These are phyloP conservation scores for Eutypella sp. DNA, from an alignment of 2,329 filamentous ascomycete genomes.

Conservation along the genomic window DNA sequence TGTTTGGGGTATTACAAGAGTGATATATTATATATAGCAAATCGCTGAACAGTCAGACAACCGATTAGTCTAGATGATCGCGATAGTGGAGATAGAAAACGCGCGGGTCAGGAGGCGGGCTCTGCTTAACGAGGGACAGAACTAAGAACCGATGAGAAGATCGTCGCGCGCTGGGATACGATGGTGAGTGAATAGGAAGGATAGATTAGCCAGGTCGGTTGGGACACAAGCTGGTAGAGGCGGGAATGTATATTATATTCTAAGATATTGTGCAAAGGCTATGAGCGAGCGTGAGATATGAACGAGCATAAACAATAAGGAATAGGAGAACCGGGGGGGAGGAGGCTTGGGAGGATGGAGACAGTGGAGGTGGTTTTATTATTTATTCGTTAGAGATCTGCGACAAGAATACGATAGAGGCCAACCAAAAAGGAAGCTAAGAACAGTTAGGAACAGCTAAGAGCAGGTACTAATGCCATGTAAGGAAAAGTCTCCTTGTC, in stretches of 20 bases:
- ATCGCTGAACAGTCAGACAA: too few relatives aligned
- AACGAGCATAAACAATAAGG: background rate
- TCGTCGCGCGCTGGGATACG: background rate
- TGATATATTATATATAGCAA: too few relatives aligned
- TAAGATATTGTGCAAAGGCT: background rate
- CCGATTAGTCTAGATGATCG: background rate
- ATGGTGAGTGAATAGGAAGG: background rate
- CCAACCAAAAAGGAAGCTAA: too few relatives aligned
- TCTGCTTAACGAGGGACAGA: slow-evolving; percentile 1
- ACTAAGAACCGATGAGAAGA: too few relatives aligned
- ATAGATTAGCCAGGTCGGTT: background rate
- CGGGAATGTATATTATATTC: slow-evolving; percentile 1
- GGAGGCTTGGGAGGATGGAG: too few relatives aligned
- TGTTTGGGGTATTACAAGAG: background rate
- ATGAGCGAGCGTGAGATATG: background rate
- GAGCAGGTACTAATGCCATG: too few relatives aligned
- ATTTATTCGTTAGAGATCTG: background rate
- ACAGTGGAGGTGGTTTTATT: background rate
- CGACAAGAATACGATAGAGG: background rate
- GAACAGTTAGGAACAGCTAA: too few relatives aligned
- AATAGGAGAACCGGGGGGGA: background rate
- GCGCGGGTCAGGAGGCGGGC: background rate
- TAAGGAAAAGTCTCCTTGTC: background rate
- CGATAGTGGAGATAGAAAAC: too few relatives aligned
- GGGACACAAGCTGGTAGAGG: too few relatives aligned